These are phyloP conservation scores for Colletotrichum nymphaeae DNA, from an alignment of 2,329 filamentous ascomycete species.

Conservation along the genomic window DNA sequence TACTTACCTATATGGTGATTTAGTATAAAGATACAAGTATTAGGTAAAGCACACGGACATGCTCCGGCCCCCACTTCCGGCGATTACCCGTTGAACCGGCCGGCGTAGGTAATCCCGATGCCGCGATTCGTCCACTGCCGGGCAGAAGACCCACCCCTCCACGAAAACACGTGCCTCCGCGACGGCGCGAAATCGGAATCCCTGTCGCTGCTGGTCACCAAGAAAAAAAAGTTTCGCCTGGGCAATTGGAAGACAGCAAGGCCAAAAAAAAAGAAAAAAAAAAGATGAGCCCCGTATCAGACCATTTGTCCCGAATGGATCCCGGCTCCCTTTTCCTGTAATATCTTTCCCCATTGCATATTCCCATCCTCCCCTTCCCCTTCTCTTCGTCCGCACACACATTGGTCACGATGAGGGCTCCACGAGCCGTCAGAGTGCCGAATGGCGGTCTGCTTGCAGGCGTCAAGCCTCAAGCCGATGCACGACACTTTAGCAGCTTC, in stretches of 20 bases:
- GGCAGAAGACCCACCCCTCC: background rate
- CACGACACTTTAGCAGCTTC: slow-evolving; percentile 43
- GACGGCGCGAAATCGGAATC: slow-evolving; percentile 27
- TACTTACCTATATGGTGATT: too few relatives aligned
- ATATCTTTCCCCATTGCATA: slow-evolving; percentile 13
- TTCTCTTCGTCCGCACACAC: background rate
- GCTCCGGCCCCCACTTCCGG: background rate
- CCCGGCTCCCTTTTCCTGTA: slow-evolving; percentile 27
- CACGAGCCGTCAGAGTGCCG: slow-evolving; percentile 53
- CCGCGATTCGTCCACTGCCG: slow-evolving; percentile 6
- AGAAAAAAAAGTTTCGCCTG: slow-evolving; percentile 41
- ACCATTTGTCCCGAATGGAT: slow-evolving; percentile 32
- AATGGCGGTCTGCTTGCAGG: slow-evolving; percentile 50
- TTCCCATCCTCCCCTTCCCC: slow-evolving; percentile 1
- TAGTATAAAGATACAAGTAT: too few relatives aligned
- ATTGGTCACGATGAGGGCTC: slow-evolving; percentile 51
- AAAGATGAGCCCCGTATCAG: slow-evolving; percentile 33
- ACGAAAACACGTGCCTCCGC: slow-evolving; percentile 37
- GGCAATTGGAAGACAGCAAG: slow-evolving; percentile 29
- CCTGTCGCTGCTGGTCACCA: background rate
- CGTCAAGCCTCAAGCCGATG: slow-evolving; percentile 41
- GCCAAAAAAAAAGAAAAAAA: slow-evolving; percentile 28
- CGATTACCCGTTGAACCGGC: slow-evolving; percentile 5
- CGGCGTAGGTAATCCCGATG: slow-evolving; percentile 19
- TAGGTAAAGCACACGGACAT: too few relatives aligned